Evolutionary conservation across 106 monocot genomes (phyloP).

Genomic region (Allium fistulosum): DNA sequence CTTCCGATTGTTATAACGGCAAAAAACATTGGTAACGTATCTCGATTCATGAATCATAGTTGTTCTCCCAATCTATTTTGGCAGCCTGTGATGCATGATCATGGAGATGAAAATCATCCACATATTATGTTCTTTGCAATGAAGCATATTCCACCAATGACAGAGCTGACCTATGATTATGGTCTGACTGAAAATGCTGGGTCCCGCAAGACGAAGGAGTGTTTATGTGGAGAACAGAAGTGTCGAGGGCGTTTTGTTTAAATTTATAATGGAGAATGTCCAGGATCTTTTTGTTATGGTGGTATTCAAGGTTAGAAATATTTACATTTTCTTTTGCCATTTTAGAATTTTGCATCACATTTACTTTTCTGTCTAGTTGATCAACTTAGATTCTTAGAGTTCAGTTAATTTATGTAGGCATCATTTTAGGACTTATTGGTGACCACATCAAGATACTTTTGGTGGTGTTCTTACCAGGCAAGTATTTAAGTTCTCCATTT

Average conservation of each 20-base stretch:
- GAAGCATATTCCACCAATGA: constrained; percentile 72
- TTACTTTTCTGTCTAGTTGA: too few relatives aligned
- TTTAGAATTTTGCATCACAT: not conserved
- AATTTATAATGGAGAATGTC: not conserved
- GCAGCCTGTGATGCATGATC: constrained; percentile 46
- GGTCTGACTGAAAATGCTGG: constrained; percentile 19
- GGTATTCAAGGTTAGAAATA: not conserved
- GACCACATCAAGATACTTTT: too few relatives aligned
- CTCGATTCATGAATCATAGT: constrained; percentile 51
- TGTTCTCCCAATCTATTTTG: constrained; percentile 54
- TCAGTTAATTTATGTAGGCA: too few relatives aligned
- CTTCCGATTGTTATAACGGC: constrained; percentile 40
- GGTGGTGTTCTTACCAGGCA: too few relatives aligned
- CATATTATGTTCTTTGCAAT: constrained; percentile 46
- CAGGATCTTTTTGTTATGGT: not conserved
- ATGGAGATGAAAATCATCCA: constrained; percentile 29
- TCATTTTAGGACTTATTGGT: too few relatives aligned
- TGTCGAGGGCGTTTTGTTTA: constrained; percentile 24
- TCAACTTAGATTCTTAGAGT: too few relatives aligned
- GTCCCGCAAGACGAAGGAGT: constrained; percentile 14
- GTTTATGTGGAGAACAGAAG: constrained; percentile 27
- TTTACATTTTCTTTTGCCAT: not conserved
- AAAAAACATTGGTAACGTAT: constrained; percentile 42
- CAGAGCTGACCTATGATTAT: constrained; percentile 68
- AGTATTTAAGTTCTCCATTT: too few relatives aligned